Percentiles rank a stretch among this genome's conserved stretches.
Conservation (phyloP, 192 early-diverging fungal genomes). For the Rhizophlyctis rosea region DNA sequence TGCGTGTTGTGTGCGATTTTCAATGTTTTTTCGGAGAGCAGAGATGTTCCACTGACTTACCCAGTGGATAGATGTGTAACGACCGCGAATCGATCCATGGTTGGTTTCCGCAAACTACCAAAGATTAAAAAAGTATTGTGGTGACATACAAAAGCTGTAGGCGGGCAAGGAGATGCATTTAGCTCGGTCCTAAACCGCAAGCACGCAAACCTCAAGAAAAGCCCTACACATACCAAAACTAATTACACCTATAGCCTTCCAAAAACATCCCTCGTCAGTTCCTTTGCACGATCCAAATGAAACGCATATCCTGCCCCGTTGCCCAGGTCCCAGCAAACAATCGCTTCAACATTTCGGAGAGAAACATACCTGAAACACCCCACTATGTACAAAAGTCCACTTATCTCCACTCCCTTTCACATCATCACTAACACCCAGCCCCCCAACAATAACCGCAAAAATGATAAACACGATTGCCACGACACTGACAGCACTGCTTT, state of each 20-base stretch:
- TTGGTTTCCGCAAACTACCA: conserved; percentile 77
- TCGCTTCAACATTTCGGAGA: no score
- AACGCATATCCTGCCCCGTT: no score
- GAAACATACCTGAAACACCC: conserved; percentile 23
- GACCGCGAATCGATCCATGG: conserved; percentile 76
- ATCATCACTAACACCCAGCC: conserved; percentile 49
- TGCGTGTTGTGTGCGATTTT: no score
- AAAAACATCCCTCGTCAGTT: no score
- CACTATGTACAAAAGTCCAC: conserved; percentile 14
- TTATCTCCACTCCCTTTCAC: conserved; percentile 50
- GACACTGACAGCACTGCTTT: conserved; percentile 82
- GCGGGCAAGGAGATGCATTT: no score
- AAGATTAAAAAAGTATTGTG: conserved; percentile 94
- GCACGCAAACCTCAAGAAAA: background rate
- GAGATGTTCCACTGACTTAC: no score
- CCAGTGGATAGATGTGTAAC: conserved; percentile 80
- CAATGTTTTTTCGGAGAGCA: no score
- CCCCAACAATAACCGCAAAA: conserved; percentile 35
- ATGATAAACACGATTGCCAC: conserved; percentile 74
- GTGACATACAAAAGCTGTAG: conserved; percentile 83
- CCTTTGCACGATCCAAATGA: no score
- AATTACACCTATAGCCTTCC: conserved; percentile 73
- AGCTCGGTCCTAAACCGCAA: no score
- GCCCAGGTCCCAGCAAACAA: no score
- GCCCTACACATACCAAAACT: conserved; percentile 59